Percentiles rank a stretch among this genome's conserved stretches.
phyloP scores from a whole-genome alignment of 208 protist genomes.

The Wallacemonas sp. region DNA sequence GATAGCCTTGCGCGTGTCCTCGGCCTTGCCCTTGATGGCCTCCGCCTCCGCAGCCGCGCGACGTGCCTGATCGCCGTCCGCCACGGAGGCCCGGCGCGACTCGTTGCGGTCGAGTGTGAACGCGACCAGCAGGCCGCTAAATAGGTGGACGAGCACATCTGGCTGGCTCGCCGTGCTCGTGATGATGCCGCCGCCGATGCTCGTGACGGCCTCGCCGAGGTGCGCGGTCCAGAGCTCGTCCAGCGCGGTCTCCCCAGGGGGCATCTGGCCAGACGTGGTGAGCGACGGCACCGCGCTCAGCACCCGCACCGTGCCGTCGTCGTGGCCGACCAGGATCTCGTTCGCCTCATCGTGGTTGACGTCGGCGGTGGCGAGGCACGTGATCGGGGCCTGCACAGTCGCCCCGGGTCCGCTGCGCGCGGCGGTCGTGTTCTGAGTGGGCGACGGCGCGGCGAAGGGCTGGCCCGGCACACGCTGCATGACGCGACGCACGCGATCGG shows the following conservation, averaged over 20 bases:
- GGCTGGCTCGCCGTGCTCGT: conserved; percentile 38
- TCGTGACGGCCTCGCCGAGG: conserved; percentile 63
- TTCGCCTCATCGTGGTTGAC: conserved; percentile 61
- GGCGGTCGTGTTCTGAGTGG: conserved; percentile 24
- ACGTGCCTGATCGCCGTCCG: conserved; percentile 12
- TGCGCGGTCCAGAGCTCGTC: conserved; percentile 43
- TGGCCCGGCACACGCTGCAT: conserved; percentile 19
- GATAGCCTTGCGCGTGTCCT: conserved; percentile 46
- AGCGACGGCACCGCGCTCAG: conserved; percentile 29
- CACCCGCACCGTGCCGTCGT: conserved; percentile 79
- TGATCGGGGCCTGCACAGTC: conserved; percentile 35
- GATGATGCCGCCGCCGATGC: conserved; percentile 65
- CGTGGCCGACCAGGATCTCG: conserved; percentile 79
- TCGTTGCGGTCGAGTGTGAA: conserved; percentile 57
- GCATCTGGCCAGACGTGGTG: conserved; percentile 9
- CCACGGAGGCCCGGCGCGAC: conserved; percentile 15
- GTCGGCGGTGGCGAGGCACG: conserved; percentile 50
- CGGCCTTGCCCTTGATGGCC: conserved; percentile 31
- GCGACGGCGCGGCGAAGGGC: conserved; percentile 29
- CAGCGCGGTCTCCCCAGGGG: conserved; percentile 20
- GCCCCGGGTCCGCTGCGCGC: background rate
- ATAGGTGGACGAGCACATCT: conserved; percentile 75
- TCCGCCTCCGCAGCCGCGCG: conserved; percentile 23
- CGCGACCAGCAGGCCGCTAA: conserved; percentile 71
- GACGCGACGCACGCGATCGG: conserved; percentile 2